Evolutionary conservation across 2,329 filamentous ascomycete genomes (phyloP).

Genomic region (Diaporthe eres): DNA sequence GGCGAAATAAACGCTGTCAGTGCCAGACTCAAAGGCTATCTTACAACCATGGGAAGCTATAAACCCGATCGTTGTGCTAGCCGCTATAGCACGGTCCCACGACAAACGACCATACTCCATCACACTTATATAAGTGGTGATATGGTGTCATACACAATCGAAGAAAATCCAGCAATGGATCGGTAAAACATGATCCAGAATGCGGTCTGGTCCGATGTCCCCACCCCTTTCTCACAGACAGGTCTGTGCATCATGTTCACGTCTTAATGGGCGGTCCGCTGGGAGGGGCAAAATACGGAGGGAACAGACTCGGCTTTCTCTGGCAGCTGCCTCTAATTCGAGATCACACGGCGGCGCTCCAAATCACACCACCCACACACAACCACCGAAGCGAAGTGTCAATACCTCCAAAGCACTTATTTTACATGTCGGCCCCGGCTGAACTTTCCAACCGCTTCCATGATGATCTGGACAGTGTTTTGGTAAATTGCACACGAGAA

Average conservation of each 20-base stretch:
- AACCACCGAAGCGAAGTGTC: not conserved
- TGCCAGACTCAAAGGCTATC: too few species aligned
- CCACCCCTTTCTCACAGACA: not conserved
- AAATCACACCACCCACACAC: not conserved
- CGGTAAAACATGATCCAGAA: not conserved
- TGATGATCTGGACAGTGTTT: not conserved
- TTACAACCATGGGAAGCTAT: not conserved
- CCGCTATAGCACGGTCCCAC: not conserved
- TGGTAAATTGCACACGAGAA: not conserved
- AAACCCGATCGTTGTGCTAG: not conserved
- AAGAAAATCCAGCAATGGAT: not conserved
- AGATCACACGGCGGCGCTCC: not conserved
- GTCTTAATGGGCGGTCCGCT: not conserved
- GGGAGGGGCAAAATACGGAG: too few species aligned
- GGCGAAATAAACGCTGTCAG: slow-evolving; percentile 56
- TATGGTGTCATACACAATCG: not conserved
- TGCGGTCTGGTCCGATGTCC: not conserved
- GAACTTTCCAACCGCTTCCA: not conserved
- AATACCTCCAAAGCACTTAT: not conserved
- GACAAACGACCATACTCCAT: not conserved
- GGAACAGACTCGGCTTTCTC: not conserved
- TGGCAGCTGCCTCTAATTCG: not conserved
- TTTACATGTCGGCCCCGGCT: not conserved
- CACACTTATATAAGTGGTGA: too few species aligned
- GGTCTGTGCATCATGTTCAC: not conserved